phyloP scores from a whole-genome alignment of 495 filamentous ascomycete genomes.

The Penicillium crystallinum region DNA sequence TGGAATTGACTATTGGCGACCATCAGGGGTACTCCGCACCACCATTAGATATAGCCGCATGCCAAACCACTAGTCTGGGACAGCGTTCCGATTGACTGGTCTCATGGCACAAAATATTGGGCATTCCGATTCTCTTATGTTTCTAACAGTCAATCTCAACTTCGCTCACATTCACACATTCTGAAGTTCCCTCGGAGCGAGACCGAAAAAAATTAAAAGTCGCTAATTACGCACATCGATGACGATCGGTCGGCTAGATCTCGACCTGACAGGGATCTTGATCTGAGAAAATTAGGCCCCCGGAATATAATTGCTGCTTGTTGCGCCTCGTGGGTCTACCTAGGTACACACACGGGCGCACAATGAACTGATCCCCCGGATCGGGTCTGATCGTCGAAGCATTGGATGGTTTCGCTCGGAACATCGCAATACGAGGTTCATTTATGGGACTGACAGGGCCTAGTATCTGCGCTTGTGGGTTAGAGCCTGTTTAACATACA shows the following conservation, averaged over 20 bases:
- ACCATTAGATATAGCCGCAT: constrained; percentile 12
- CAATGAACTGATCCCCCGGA: constrained; percentile 7
- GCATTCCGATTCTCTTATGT: too few relatives aligned
- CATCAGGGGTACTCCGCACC: constrained; percentile 14
- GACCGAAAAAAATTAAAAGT: background rate
- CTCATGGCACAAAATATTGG: background rate
- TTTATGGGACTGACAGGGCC: too few relatives aligned
- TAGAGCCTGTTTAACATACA: background rate
- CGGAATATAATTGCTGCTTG: constrained; percentile 11
- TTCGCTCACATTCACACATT: too few relatives aligned
- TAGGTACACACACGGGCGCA: constrained; percentile 13
- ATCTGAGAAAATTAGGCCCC: background rate
- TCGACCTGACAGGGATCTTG: background rate
- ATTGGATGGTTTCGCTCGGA: too few relatives aligned
- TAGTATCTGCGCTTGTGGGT: too few relatives aligned
- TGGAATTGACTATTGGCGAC: constrained; percentile 23
- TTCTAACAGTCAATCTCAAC: too few relatives aligned
- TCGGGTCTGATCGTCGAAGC: background rate
- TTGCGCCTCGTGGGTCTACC: constrained; percentile 19
- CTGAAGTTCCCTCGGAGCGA: background rate
- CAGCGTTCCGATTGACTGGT: constrained; percentile 4
- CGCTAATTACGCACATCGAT: background rate
- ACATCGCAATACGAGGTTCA: too few relatives aligned
- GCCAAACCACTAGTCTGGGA: constrained; percentile 22
- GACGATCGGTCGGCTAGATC: constrained; percentile 2